Evolutionary conservation across 305 asterid species (phyloP).

Genomic region (Rubia tinctorum): DNA sequence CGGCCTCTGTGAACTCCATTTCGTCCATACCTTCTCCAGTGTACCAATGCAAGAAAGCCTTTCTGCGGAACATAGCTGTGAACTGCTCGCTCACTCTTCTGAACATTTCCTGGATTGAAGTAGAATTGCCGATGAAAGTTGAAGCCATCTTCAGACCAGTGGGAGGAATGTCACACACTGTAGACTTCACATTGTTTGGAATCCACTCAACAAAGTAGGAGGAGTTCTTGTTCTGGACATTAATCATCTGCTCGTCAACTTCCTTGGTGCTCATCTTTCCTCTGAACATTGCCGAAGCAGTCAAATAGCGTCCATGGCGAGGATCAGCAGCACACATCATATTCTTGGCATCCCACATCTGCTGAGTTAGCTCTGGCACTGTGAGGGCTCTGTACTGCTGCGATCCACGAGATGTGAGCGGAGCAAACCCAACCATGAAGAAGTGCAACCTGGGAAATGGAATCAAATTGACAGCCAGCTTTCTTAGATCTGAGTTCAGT

Average conservation of each 20-base stretch:
- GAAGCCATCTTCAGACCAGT: slow-evolving; percentile 65
- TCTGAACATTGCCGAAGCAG: slow-evolving; percentile 50
- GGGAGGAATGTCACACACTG: slow-evolving; percentile 61
- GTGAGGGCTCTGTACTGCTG: slow-evolving; percentile 42
- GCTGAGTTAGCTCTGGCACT: slow-evolving; percentile 44
- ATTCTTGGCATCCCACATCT: slow-evolving; percentile 49
- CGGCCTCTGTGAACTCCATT: slow-evolving; percentile 65
- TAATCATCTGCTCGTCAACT: slow-evolving; percentile 50
- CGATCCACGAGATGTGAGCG: slow-evolving; percentile 49
- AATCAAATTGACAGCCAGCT: slow-evolving; percentile 73
- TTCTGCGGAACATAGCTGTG: slow-evolving; percentile 64
- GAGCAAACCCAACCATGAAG: slow-evolving; percentile 60
- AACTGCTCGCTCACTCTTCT: slow-evolving; percentile 57
- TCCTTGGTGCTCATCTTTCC: slow-evolving; percentile 55
- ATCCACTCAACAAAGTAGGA: slow-evolving; percentile 62
- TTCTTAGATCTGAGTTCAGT: slow-evolving; percentile 67
- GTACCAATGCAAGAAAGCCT: slow-evolving; percentile 71
- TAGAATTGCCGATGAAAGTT: slow-evolving; percentile 58
- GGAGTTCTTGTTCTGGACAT: slow-evolving; percentile 51
- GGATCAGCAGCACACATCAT: slow-evolving; percentile 68
- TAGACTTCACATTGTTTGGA: slow-evolving; percentile 57
- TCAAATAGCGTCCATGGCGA: slow-evolving; percentile 39
- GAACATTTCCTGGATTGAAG: slow-evolving; percentile 63
- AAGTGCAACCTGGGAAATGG: slow-evolving; percentile 59
- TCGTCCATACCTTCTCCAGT: slow-evolving; percentile 72